Percentiles rank a stretch among this genome's conserved stretches.
phyloP scores from a whole-genome alignment of 1,284 basidiomycete genomes.

The Ceratobasidium sp. region DNA sequence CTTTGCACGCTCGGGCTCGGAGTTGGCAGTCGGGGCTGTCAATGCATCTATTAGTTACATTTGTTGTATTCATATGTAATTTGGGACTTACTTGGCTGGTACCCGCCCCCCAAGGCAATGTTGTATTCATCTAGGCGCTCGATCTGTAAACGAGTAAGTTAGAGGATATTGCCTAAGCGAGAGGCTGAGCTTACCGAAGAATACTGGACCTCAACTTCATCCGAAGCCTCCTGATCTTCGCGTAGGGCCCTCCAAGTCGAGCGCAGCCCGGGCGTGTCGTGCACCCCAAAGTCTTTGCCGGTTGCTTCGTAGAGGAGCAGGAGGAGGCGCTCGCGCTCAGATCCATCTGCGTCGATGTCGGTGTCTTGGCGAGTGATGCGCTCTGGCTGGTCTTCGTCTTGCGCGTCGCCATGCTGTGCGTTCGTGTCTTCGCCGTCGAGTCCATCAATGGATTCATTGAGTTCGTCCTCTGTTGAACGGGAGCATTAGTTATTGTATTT shows the following conservation, averaged over 20 bases:
- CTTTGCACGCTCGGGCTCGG: background rate
- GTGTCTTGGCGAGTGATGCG: background rate
- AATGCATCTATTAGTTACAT: background rate
- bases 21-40: background rate
- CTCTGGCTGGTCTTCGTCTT: background rate
- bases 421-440: background rate
- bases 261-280: background rate
- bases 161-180: background rate
- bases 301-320: background rate
- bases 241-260: background rate
- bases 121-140: background rate
- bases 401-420: too few relatives aligned
- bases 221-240: background rate
- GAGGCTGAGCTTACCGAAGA: background rate
- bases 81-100: background rate
- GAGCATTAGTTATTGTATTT: background rate
- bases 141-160: background rate
- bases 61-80: background rate
- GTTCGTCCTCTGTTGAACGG: background rate
- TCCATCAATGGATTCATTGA: background rate
- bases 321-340: constrained; percentile 1
- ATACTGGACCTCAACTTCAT: constrained; percentile 5
- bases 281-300: background rate
- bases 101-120: background rate
- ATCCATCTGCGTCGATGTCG: background rate